Base-by-base conservation (phyloP, 441 rosid species). In the Viola pubescens region DNA sequence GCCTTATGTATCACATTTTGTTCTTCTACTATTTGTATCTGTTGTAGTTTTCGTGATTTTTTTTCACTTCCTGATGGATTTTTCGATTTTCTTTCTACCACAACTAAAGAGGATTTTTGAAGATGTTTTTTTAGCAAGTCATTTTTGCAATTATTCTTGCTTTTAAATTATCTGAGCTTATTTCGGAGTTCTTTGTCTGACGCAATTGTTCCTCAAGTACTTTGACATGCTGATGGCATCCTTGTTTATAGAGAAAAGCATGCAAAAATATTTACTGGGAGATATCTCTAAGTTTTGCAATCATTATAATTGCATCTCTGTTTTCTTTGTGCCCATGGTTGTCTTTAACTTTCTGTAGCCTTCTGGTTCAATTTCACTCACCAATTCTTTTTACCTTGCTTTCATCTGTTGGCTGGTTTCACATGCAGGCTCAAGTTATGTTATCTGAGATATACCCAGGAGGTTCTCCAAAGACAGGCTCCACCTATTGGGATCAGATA, bases 401-500 rank as follows among this genome's bases (percentile, higher is more conserved):
- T 55, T 53, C 37, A 53, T 43, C 39, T 61, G 26, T 52, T 34
- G 4, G 12, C 47, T 52, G 51, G 42, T 49, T 43, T 52, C 51
- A 44, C 72, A 38, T 63, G 69, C 89, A 85, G 98, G 94, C 99
- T 71, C 94, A 91, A 77, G 79, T 79, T 60, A 76, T 91, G 88
- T 73, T 94, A 69, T 83, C 99, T 56, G 97, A 94, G 81, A 88
- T 94, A 75, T 94, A 87, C 82, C 99, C 99, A n/a, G 99, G 99
- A 78, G 90, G 90, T 73, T 79, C 90, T 76, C 97, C 99, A 42
- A 94, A 80, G 71, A 69, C 19, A 65, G 97, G 97, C 16, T 81
- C 87, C 69, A 84, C 87, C 59, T 74, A 91, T 70, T 94, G 97
- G 98, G 95, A 88, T 75, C 99, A 85, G 81, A 88, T 91, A 76